Conservation (phyloP, 2,329 filamentous ascomycete genomes). For the Triangularia setosa region DNA sequence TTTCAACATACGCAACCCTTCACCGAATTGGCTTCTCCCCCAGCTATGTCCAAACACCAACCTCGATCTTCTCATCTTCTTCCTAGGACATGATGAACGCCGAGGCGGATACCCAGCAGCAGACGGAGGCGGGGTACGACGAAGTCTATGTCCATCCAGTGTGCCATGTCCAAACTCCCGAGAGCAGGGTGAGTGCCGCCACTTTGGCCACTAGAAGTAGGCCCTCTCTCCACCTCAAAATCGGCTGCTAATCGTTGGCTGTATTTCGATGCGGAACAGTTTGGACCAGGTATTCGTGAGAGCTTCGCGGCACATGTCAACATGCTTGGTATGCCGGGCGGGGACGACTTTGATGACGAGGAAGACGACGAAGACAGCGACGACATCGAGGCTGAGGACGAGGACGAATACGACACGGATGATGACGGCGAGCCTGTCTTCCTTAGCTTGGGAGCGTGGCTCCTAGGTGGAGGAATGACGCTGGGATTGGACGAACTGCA, state of each 20-base stretch:
- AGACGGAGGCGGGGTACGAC: constrained; percentile 10
- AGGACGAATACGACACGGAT: constrained; percentile 18
- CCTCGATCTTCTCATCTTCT: background rate
- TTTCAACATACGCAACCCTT: background rate
- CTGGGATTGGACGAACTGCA: background rate
- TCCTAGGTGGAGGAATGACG: background rate
- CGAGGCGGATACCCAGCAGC: background rate
- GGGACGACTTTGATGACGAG: background rate
- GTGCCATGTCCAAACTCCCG: constrained; percentile 28
- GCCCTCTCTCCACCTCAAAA: background rate
- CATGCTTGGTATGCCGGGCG: background rate
- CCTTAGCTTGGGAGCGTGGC: background rate
- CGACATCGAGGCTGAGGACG: constrained; percentile 2
- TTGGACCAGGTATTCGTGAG: constrained; percentile 22
- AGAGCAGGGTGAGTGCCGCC: constrained; percentile 26
- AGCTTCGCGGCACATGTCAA: constrained; percentile 13
- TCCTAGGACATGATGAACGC: constrained; percentile 12
- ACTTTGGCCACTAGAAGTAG: background rate
- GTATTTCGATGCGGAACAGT: constrained; percentile 16
- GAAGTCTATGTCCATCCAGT: constrained; percentile 26
- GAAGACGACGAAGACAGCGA: background rate
- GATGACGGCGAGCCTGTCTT: constrained; percentile 12
- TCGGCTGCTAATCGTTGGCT: background rate
- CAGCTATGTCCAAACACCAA: background rate
- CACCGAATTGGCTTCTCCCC: background rate